Evolutionary conservation across 371 early-diverging fungal species (phyloP).

Genomic region (Nematocida sp.): DNA sequence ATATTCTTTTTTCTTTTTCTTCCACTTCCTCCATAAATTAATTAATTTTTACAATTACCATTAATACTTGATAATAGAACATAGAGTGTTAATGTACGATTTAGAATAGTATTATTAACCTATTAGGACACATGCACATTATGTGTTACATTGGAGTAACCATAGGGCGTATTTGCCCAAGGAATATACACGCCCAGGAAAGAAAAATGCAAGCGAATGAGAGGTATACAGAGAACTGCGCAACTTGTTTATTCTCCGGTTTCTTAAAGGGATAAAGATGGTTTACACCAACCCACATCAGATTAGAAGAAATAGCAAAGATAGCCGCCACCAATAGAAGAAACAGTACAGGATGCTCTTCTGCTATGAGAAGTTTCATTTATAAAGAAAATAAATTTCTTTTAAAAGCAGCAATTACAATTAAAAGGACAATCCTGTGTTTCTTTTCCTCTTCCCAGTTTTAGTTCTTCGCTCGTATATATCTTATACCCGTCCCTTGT

Average conservation of each 20-base stretch:
- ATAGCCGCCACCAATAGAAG: background rate
- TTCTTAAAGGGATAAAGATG: background rate
- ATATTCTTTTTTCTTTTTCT: slow-evolving; percentile 11
- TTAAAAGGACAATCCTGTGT: slow-evolving; percentile 42
- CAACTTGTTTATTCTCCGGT: slow-evolving; percentile 2
- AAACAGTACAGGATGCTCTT: slow-evolving; percentile 35
- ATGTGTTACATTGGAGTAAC: slow-evolving; percentile 5
- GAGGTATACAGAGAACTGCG: slow-evolving; percentile 8
- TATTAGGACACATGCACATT: background rate
- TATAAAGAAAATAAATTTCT: slow-evolving; percentile 38
- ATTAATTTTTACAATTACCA: too few species aligned
- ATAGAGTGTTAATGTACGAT: too few species aligned
- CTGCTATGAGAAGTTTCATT: background rate
- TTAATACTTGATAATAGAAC: too few species aligned
- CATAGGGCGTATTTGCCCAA: slow-evolving; percentile 41
- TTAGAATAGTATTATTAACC: too few species aligned
- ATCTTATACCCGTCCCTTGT: slow-evolving; percentile 38
- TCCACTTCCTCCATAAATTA: slow-evolving; percentile 22
- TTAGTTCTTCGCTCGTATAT: slow-evolving; percentile 44
- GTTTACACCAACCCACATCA: background rate
- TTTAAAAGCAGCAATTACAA: slow-evolving; percentile 49
- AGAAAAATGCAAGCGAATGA: slow-evolving; percentile 13
- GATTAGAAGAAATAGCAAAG: background rate
- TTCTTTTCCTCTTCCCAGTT: slow-evolving; percentile 16
- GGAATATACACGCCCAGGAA: slow-evolving; percentile 45